phyloP scores from a whole-genome alignment of 257 asterid genomes.

The Solanum commersonii region DNA sequence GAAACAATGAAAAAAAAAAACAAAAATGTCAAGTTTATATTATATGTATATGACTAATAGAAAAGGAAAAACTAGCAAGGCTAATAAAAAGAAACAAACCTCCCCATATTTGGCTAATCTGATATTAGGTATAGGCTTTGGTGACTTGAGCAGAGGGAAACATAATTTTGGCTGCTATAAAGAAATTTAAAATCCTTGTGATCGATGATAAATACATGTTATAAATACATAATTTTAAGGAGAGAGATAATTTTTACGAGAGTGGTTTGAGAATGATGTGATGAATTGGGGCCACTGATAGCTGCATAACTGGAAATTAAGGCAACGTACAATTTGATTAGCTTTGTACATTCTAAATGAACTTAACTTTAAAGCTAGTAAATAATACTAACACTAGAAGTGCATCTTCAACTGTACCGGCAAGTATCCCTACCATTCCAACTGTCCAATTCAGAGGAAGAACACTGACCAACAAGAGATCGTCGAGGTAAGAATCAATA shows the following conservation, averaged over 20 bases:
- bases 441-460: conserved; percentile 85
- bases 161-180: conserved; percentile 43
- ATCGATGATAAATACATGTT: background rate
- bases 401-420: conserved; percentile 83
- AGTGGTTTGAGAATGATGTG: conserved; percentile 11
- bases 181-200: background rate
- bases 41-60: background rate
- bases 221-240: background rate
- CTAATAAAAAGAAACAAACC: conserved; percentile 25
- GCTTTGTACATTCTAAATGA: background rate
- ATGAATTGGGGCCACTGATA: conserved; percentile 43
- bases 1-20: background rate
- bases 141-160: conserved; percentile 54
- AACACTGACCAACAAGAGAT: conserved; percentile 32
- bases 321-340: background rate
- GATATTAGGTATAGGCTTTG: conserved; percentile 26
- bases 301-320: conserved; percentile 69
- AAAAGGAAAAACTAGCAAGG: background rate
- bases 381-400: conserved; percentile 49
- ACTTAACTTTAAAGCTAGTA: background rate
- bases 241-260: conserved; percentile 18
- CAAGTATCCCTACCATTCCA: conserved; percentile 89
- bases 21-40: background rate
- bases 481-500: background rate
- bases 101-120: conserved; percentile 66